Conservation (phyloP, 2,329 filamentous ascomycete species). For the Botrytis fabae region DNA sequence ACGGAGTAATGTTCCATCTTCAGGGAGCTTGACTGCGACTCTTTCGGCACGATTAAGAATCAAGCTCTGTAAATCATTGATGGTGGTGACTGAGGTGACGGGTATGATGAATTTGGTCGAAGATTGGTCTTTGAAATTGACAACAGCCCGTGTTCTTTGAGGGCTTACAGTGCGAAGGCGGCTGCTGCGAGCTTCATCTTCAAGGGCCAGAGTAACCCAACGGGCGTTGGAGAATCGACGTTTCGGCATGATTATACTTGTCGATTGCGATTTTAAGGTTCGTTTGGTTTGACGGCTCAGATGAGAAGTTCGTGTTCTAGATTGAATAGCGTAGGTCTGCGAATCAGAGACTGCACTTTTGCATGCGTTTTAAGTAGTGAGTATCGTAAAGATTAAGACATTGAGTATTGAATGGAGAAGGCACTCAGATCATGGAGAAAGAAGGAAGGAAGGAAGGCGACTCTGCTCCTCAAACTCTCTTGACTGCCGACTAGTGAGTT, state of each 20-base stretch:
- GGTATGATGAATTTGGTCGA: not conserved
- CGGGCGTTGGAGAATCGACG: not conserved
- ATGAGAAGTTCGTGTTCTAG: not conserved
- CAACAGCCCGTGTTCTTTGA: not conserved
- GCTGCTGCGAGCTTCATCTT: not conserved
- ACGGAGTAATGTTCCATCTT: not conserved
- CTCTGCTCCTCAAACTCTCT: not conserved
- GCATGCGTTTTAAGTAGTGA: not conserved
- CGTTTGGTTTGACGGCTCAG: not conserved
- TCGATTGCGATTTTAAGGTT: not conserved
- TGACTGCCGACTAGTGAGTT: not conserved
- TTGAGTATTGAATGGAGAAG: not conserved
- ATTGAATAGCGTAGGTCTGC: not conserved
- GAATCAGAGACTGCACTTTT: not conserved
- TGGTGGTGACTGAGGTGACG: not conserved
- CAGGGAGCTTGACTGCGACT: not conserved
- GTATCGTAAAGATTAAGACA: not conserved
- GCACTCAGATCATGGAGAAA: not conserved
- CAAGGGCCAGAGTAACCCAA: not conserved
- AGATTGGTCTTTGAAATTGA: not conserved
- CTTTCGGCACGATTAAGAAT: not conserved
- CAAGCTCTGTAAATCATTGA: not conserved
- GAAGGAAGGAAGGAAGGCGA: not conserved
- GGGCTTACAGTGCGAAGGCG: not conserved
- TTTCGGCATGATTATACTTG: not conserved